Evolutionary conservation across 345 rosid species (phyloP).

Genomic region (Populus simonii): DNA sequence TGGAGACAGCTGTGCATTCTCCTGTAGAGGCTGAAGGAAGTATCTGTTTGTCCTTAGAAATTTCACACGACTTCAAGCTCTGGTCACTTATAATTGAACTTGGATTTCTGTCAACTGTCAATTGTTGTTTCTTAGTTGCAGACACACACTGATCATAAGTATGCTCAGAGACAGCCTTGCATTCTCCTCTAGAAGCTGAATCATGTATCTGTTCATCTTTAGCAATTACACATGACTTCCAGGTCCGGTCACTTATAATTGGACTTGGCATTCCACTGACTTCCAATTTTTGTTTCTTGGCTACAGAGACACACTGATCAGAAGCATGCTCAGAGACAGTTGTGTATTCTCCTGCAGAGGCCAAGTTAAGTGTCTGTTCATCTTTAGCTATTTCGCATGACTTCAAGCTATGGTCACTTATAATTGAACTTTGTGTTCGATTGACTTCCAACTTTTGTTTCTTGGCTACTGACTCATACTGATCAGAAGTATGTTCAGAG

Average conservation of each 20-base stretch:
- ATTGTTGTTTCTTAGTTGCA: not conserved
- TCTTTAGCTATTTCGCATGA: conserved; percentile 17
- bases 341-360: conserved; percentile 20
- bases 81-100: conserved; percentile 13
- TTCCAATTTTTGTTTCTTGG: not conserved
- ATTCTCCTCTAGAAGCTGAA: conserved; percentile 28
- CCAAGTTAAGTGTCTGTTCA: conserved; percentile 22
- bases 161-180: conserved; percentile 7
- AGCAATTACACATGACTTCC: conserved; percentile 17
- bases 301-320: conserved; percentile 16
- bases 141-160: conserved; percentile 17
- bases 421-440: conserved; percentile 12
- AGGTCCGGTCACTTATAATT: conserved; percentile 15
- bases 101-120: conserved; percentile 10
- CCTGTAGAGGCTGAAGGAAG: conserved; percentile 16
- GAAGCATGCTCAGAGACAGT: conserved; percentile 7
- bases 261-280: conserved; percentile 15
- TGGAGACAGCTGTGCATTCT: conserved; percentile 17
- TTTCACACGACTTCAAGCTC: conserved; percentile 21
- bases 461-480: conserved; percentile 15
- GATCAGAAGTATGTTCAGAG: conserved; percentile 11
- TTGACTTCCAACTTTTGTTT: not conserved
- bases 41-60: conserved; percentile 24
- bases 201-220: conserved; percentile 23
- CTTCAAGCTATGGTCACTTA: conserved; percentile 22